Evolutionary conservation across 192 early-diverging fungal species (phyloP).

Genomic region (Borealophlyctis nickersoniae): DNA sequence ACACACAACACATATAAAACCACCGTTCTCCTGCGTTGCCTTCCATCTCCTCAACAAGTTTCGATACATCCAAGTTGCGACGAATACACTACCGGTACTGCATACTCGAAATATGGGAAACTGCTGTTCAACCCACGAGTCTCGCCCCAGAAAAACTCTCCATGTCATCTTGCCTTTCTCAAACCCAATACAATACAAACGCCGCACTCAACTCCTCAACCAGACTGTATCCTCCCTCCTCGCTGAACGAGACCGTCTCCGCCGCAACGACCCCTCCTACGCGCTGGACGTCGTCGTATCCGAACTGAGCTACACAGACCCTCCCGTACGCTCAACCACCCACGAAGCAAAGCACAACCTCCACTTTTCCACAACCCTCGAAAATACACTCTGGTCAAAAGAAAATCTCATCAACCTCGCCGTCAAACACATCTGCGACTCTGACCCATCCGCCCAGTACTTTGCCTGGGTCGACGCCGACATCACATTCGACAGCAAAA

Average conservation of each 20-base stretch:
- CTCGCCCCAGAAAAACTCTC: too few species aligned
- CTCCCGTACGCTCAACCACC: background rate
- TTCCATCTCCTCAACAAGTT: too few species aligned
- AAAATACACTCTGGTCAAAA: slow-evolving; percentile 28
- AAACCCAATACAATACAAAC: background rate
- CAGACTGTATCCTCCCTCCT: background rate
- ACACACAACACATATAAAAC: too few species aligned
- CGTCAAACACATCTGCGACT: background rate
- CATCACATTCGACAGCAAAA: slow-evolving; percentile 7
- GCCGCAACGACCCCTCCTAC: background rate
- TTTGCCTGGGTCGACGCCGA: slow-evolving; percentile 24
- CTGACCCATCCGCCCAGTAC: background rate
- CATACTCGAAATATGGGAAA: too few species aligned
- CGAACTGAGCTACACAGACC: background rate
- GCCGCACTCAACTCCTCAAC: background rate
- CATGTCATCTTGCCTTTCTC: background rate
- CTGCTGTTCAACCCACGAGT: too few species aligned
- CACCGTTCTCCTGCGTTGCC: too few species aligned
- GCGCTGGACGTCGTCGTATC: background rate
- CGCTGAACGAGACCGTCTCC: background rate
- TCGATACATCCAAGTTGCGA: too few species aligned
- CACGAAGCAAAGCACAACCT: background rate
- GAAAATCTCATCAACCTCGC: slow-evolving; percentile 25
- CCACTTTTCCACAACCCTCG: background rate
- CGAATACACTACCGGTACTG: too few species aligned